A percentile compares a stretch with the other conserved stretches of the same genome.
Conservation (phyloP, 768 basidiomycete genomes). For the Tylopilus plumbeoviolaceoides region DNA sequence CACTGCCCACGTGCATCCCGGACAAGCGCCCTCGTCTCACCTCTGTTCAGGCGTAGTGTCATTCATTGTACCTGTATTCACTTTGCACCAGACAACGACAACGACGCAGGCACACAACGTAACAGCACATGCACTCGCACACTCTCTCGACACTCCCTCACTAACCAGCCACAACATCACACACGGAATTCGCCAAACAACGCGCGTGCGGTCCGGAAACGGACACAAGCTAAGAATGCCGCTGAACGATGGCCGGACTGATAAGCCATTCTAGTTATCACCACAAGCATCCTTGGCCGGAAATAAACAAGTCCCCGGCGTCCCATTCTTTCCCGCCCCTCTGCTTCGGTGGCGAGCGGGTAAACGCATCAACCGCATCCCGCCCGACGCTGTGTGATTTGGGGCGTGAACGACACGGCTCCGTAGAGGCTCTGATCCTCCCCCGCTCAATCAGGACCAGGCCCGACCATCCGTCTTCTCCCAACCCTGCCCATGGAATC, state of each 20-base stretch:
- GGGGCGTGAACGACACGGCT: background rate
- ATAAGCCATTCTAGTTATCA: conserved; percentile 2
- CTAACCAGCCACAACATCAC: background rate
- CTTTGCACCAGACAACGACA: too few species aligned
- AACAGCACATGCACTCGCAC: too few species aligned
- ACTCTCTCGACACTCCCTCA: too few species aligned
- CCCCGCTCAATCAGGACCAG: background rate
- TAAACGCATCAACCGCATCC: background rate
- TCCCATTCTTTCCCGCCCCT: background rate
- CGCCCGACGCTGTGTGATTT: background rate
- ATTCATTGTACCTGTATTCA: too few species aligned
- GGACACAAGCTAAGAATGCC: background rate
- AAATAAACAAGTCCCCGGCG: background rate
- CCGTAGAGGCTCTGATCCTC: background rate
- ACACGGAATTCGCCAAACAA: background rate
- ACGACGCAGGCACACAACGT: background rate
- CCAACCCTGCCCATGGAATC: background rate
- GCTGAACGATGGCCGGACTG: background rate
- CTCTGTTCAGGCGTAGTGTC: too few species aligned
- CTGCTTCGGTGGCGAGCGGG: conserved; percentile 6
- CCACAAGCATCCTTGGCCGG: background rate
- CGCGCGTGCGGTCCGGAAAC: background rate
- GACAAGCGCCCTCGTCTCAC: background rate
- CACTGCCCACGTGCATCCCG: background rate
- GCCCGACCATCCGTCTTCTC: background rate